These are phyloP conservation scores for Suillus lakei DNA, from an alignment of 768 basidiomycete genomes.

Conservation along the genomic window DNA sequence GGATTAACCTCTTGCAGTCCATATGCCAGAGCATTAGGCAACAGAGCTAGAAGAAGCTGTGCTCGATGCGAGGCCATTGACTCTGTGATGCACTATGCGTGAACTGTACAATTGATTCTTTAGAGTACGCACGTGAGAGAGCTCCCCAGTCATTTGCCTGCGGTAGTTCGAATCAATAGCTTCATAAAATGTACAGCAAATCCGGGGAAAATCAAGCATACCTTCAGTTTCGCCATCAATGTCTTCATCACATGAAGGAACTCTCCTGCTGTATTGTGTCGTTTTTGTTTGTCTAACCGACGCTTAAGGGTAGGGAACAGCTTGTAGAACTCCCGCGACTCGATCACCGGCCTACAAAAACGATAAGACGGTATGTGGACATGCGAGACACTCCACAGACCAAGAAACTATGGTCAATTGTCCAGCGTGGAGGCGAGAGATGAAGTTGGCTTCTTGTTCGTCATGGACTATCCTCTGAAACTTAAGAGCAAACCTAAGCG, in stretches of 20 bases:
- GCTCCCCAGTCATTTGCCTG: slow-evolving; percentile 71
- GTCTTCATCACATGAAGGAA: slow-evolving; percentile 64
- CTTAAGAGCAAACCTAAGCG: slow-evolving; percentile 55
- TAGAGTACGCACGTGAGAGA: slow-evolving; percentile 54
- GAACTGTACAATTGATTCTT: neutral
- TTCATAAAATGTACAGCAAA: neutral
- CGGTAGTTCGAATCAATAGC: neutral
- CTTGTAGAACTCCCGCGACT: slow-evolving; percentile 62
- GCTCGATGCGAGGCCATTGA: slow-evolving; percentile 53
- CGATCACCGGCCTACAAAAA: slow-evolving; percentile 53
- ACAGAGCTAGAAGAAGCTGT: slow-evolving; percentile 43
- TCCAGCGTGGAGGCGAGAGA: slow-evolving; percentile 60
- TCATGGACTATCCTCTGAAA: slow-evolving; percentile 66
- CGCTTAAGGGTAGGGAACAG: slow-evolving; percentile 53
- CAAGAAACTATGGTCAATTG: slow-evolving; percentile 63
- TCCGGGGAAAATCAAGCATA: slow-evolving; percentile 17
- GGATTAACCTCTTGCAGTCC: slow-evolving; percentile 53
- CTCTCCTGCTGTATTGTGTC: slow-evolving; percentile 55
- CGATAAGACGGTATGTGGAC: neutral
- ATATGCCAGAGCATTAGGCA: slow-evolving; percentile 52
- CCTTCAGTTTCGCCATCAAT: slow-evolving; percentile 71
- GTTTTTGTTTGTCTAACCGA: slow-evolving; percentile 49
- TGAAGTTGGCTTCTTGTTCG: slow-evolving; percentile 66
- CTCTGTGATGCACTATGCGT: slow-evolving; percentile 34
- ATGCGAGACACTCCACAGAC: slow-evolving; percentile 24